Percentiles rank a stretch among this genome's conserved stretches.
These are phyloP conservation scores for Globisporangium viniferum DNA, from an alignment of 352 stramenopile species.

Conservation along the genomic window DNA sequence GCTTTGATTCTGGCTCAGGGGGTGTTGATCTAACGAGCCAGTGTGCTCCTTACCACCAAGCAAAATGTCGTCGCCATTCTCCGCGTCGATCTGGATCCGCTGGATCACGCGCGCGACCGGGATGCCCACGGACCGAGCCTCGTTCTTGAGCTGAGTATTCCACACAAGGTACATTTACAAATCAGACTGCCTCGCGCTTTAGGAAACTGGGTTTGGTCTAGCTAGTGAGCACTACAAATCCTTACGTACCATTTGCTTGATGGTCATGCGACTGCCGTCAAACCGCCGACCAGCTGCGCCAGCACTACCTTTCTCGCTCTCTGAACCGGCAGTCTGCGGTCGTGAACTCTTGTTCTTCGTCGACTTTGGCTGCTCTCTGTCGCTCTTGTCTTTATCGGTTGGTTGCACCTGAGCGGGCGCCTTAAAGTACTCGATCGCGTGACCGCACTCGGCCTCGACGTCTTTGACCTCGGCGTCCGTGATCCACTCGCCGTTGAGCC, in stretches of 20 bases:
- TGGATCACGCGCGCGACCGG: conserved; percentile 36
- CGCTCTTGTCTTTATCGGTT: not conserved
- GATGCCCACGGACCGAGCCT: conserved; percentile 39
- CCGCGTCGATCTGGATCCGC: conserved; percentile 50
- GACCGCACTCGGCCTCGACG: conserved; percentile 48
- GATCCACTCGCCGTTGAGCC: conserved; percentile 63
- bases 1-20: not conserved
- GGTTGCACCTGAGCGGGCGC: not conserved
- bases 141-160: conserved; percentile 28
- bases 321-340: not conserved
- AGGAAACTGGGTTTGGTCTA: not conserved
- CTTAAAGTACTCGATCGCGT: conserved; percentile 44
- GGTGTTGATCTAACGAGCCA: not conserved
- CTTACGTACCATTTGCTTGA: conserved; percentile 49
- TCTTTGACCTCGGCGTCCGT: conserved; percentile 42
- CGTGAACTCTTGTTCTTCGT: not conserved
- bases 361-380: not conserved
- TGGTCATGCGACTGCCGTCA: conserved; percentile 66
- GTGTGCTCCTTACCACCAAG: not conserved
- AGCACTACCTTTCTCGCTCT: not conserved
- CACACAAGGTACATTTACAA: not conserved
- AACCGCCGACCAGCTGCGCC: conserved; percentile 24
- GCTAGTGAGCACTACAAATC: not conserved
- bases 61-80: conserved; percentile 32
- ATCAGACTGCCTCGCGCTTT: not conserved